phyloP scores from a whole-genome alignment of 192 early-diverging fungal species.

The Entomortierella beljakovae region DNA sequence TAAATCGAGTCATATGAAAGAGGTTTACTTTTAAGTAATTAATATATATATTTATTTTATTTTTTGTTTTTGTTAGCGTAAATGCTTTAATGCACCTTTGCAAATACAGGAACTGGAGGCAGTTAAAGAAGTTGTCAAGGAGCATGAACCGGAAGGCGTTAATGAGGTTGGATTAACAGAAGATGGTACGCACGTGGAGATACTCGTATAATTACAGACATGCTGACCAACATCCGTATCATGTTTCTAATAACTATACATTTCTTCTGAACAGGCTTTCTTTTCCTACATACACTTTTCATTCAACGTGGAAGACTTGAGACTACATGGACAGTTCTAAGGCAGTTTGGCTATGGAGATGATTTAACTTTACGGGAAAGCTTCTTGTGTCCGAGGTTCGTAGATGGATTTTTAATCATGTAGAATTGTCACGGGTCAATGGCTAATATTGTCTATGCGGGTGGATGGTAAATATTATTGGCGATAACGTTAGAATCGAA shows the following conservation, averaged over 20 bases:
- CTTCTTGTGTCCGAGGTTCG: constrained; percentile 83
- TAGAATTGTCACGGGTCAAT: too few species aligned
- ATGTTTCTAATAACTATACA: neutral
- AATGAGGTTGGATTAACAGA: constrained; percentile 89
- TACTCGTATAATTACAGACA: neutral
- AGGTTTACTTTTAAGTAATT: too few species aligned
- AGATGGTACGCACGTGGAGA: constrained; percentile 57
- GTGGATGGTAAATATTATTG: neutral
- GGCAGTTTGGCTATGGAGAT: constrained; percentile 97
- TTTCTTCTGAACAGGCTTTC: constrained; percentile 69
- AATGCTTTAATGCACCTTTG: constrained; percentile 97
- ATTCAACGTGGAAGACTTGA: constrained; percentile 97
- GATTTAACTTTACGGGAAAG: constrained; percentile 93
- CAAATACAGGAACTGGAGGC: constrained; percentile 96
- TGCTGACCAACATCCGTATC: neutral
- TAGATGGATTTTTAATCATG: too few species aligned
- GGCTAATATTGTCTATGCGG: too few species aligned
- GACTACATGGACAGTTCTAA: constrained; percentile 98
- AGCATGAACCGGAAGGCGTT: constrained; percentile 90
- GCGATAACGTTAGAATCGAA: constrained; percentile 73
- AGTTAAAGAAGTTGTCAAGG: constrained; percentile 94
- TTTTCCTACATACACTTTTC: constrained; percentile 95
- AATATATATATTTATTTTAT: too few species aligned
- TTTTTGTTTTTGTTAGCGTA: too few species aligned
- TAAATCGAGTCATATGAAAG: too few species aligned